Evolutionary conservation across 495 filamentous ascomycete species (phyloP).

Genomic region (Venustampulla echinocandica): DNA sequence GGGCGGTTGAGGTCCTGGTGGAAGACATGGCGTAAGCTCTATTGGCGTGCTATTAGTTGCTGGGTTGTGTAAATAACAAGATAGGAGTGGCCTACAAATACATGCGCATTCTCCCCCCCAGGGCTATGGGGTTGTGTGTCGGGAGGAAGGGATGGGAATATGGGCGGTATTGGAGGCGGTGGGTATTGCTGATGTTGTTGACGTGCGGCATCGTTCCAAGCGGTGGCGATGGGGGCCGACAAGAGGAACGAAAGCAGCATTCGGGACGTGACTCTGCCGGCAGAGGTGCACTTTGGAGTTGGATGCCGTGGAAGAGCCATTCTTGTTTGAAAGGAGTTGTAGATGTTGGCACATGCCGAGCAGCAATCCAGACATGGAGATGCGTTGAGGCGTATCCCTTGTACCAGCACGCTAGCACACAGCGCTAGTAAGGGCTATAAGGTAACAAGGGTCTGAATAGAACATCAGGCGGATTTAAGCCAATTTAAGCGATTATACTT

Average conservation of each 20-base stretch:
- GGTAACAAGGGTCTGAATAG: too few species aligned
- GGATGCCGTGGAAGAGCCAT: conserved; percentile 6
- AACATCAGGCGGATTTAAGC: too few species aligned
- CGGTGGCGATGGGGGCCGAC: conserved; percentile 19
- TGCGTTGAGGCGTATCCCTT: too few species aligned
- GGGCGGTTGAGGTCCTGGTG: conserved; percentile 73
- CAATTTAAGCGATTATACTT: too few species aligned
- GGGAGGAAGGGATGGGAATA: conserved; percentile 10
- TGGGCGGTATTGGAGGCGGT: conserved; percentile 16
- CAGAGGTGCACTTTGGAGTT: conserved; percentile 31
- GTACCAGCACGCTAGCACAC: too few species aligned
- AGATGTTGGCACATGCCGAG: too few species aligned
- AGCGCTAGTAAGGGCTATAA: too few species aligned
- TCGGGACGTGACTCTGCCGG: conserved; percentile 49
- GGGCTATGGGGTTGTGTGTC: conserved; percentile 22
- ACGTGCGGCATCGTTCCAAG: not conserved
- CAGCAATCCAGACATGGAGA: too few species aligned
- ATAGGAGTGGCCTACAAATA: conserved; percentile 8
- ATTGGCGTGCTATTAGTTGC: conserved; percentile 18
- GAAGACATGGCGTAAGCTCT: conserved; percentile 83
- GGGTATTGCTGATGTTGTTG: conserved; percentile 16
- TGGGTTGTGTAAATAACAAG: not conserved
- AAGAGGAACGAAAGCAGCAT: conserved; percentile 48
- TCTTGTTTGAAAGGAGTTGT: too few species aligned
- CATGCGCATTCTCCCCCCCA: conserved; percentile 34